phyloP scores from a whole-genome alignment of 2,329 filamentous ascomycete genomes.

The Aspergillus sp. region DNA sequence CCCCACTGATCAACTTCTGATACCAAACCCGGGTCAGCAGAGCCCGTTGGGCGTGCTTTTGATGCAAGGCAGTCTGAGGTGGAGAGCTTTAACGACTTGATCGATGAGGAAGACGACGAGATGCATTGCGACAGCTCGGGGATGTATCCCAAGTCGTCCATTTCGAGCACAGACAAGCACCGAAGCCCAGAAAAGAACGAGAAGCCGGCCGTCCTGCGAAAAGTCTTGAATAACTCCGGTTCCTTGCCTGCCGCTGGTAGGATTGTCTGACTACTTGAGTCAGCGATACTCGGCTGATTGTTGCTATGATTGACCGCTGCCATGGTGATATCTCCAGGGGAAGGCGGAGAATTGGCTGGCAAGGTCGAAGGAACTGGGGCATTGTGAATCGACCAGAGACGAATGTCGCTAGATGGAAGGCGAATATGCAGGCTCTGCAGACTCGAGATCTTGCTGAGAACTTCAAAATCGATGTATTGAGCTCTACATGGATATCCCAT shows the following conservation, averaged over 20 bases:
- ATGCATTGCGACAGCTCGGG: constrained; percentile 49
- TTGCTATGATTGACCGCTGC: constrained; percentile 13
- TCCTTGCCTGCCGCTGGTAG: not conserved
- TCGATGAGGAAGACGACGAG: constrained; percentile 44
- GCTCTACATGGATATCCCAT: constrained; percentile 57
- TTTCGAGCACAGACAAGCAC: constrained; percentile 49
- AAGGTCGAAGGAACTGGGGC: not conserved
- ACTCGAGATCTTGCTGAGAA: constrained; percentile 45
- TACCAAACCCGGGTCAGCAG: constrained; percentile 42
- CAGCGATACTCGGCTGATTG: not conserved
- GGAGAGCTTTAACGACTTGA: constrained; percentile 49
- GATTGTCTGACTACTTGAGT: not conserved
- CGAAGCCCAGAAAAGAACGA: constrained; percentile 50
- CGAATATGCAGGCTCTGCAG: constrained; percentile 49
- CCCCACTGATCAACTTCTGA: constrained; percentile 34
- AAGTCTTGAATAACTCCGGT: constrained; percentile 4
- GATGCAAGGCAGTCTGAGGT: constrained; percentile 47
- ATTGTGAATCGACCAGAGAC: not conserved
- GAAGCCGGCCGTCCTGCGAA: constrained; percentile 19
- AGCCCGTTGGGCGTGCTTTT: constrained; percentile 35
- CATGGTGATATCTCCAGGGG: constrained; percentile 10
- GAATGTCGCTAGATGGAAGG: constrained; percentile 45
- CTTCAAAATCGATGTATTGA: constrained; percentile 51
- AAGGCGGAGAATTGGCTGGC: not conserved
- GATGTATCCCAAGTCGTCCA: constrained; percentile 49